These are phyloP conservation scores for Trifolium dubium DNA, from an alignment of 306 rosid species.

Conservation along the genomic window DNA sequence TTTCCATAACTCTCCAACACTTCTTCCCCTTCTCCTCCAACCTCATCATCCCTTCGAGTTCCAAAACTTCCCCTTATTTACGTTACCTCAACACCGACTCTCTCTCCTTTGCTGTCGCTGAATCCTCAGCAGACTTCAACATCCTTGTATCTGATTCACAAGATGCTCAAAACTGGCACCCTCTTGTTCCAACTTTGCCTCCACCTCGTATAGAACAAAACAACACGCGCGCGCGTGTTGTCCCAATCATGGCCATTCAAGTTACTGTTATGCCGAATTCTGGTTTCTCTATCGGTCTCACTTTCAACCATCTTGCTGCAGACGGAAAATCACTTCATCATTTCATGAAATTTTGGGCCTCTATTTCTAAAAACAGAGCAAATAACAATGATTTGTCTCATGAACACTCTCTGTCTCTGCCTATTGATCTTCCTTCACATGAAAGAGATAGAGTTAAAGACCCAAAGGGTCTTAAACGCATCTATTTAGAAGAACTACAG, in stretches of 20 bases:
- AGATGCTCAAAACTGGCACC: constrained; percentile 31
- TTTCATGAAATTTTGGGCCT: constrained; percentile 51
- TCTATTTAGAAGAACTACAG: background rate
- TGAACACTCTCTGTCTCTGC: background rate
- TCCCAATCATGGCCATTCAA: constrained; percentile 40
- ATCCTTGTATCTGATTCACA: constrained; percentile 22
- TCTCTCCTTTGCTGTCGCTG: constrained; percentile 33
- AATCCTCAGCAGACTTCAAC: constrained; percentile 23
- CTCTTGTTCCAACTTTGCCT: background rate
- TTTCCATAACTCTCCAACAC: constrained; percentile 50
- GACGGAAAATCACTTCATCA: constrained; percentile 42
- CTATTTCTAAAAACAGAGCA: constrained; percentile 26
- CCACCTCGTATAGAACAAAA: background rate
- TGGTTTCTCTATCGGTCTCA: constrained; percentile 22
- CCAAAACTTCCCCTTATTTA: constrained; percentile 19
- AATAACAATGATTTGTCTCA: background rate
- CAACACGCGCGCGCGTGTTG: background rate
- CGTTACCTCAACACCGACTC: constrained; percentile 23
- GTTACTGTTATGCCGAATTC: constrained; percentile 29
- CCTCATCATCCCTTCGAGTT: constrained; percentile 39
- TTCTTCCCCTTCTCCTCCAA: constrained; percentile 47
- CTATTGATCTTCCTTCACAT: constrained; percentile 33
- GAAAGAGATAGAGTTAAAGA: constrained; percentile 36
- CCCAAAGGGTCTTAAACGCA: constrained; percentile 25
- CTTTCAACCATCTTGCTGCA: constrained; percentile 19